These are phyloP conservation scores for Aspergillus bridgeri DNA, from an alignment of 495 filamentous ascomycete genomes.

Conservation along the genomic window DNA sequence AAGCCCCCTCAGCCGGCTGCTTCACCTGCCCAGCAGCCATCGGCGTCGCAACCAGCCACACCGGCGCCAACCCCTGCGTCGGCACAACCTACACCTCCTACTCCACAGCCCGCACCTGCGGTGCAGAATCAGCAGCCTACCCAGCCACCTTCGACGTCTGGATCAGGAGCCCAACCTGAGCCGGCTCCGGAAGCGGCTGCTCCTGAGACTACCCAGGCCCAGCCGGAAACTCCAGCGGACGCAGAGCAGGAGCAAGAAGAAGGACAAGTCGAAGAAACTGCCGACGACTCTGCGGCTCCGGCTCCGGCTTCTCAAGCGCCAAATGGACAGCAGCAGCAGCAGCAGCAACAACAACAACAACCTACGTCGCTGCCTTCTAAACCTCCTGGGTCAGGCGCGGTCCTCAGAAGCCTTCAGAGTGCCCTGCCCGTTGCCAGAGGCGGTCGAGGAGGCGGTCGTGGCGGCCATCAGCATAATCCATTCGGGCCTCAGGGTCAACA, in stretches of 20 bases:
- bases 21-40: conserved; percentile 28
- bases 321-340: conserved; percentile 13
- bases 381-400: conserved; percentile 35
- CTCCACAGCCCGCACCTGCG: background rate
- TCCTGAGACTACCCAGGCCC: background rate
- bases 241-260: background rate
- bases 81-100: background rate
- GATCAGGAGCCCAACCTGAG: background rate
- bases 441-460: conserved; percentile 28
- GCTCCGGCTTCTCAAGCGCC: conserved; percentile 5
- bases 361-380: conserved; percentile 33
- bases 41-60: conserved; percentile 24
- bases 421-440: conserved; percentile 48
- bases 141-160: background rate
- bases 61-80: conserved; percentile 10
- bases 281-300: background rate
- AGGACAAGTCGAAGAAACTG: background rate
- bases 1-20: conserved; percentile 36
- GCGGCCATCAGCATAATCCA: conserved; percentile 31
- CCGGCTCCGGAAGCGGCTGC: background rate
- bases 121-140: background rate
- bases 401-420: conserved; percentile 43
- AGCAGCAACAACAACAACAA: conserved; percentile 12
- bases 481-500: conserved; percentile 23
- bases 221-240: conserved; percentile 3